Evolutionary conservation across 2,329 filamentous ascomycete species (phyloP), one percentile per base, ranked within the genome.

Genomic region (Knufia fluminis): DNA sequence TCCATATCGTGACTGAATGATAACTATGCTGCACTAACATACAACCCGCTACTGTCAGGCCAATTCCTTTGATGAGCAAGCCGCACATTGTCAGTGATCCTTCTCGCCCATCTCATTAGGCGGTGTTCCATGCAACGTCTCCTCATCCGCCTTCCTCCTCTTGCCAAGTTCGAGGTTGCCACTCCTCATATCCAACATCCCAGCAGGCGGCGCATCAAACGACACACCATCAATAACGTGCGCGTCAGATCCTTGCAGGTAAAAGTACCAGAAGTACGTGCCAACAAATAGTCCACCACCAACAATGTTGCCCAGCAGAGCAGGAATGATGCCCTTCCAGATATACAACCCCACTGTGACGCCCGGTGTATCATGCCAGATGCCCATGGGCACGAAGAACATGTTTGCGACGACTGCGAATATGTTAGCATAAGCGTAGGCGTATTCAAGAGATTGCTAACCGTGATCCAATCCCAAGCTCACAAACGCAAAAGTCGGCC

Each of bases 241-340:
- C 10, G 33, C 16, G n/a, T 17, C 14, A 26, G 56, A 51, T 3
- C 64, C 59, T 0, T 62, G 49, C 2, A 71, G 60, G 57, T 71
- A 70, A 45, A 74, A 59, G 49, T 74, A 74, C 71, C 70, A 75
- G 56, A 72, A 75, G 16, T 71, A 71, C 0, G 63, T 68, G 4
- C 70, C 75, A n/a, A 71, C 71, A 54, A 79, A 78, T 1, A 77
- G 38, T 0, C 64, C 68, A 1, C 76, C 77, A 0, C 76, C 76
- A 2, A 79, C 57, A 16, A 76, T 71, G 53, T 79, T 79, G 0
- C 76, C 76, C 1, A 79, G 54, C 2, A 71, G 52, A 0, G 73
- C 68, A 0, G 76, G 77, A 26, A 79, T 72, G 54, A 79, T 71
- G 1, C 70, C 73, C 57, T 80, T 78, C 74, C 75, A 79, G 52